Percentiles rank a stretch among this genome's conserved stretches.
phyloP scores from a whole-genome alignment of 306 rosid genomes.

The Cucurbita maxima region DNA sequence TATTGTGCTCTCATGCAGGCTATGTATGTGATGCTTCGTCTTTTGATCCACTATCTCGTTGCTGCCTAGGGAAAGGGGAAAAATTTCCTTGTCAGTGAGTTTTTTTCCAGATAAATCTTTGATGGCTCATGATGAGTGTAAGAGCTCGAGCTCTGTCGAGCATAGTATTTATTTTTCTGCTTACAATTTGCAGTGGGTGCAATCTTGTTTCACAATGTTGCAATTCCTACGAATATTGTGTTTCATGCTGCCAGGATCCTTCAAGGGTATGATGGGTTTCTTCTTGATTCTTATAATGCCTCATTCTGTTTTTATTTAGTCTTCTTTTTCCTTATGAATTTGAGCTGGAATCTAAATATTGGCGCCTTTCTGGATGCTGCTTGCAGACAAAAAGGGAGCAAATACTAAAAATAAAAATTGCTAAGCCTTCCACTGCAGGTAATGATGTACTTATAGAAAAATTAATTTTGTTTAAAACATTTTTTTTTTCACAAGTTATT shows the following conservation, averaged over 20 bases:
- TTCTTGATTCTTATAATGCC: background rate
- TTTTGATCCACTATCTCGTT: constrained; percentile 44
- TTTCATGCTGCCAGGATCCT: constrained; percentile 90
- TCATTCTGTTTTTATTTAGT: background rate
- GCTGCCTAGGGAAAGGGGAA: constrained; percentile 57
- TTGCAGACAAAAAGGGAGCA: constrained; percentile 47
- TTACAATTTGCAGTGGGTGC: constrained; percentile 68
- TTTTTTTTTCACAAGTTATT: background rate
- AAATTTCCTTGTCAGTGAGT: constrained; percentile 97
- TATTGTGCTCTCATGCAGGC: constrained; percentile 30
- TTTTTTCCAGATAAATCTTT: constrained; percentile 18
- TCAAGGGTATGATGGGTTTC: constrained; percentile 32
- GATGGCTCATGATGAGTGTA: constrained; percentile 4
- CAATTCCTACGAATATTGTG: constrained; percentile 80
- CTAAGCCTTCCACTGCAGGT: constrained; percentile 77
- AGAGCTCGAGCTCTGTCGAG: background rate
- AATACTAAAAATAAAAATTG: constrained; percentile 44
- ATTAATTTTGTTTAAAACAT: background rate
- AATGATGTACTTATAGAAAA: background rate
- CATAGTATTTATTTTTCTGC: background rate
- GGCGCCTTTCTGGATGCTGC: constrained; percentile 1
- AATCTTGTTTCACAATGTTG: constrained; percentile 69
- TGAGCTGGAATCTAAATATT: background rate
- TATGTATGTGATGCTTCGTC: constrained; percentile 51
- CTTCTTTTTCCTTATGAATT: background rate